phyloP scores from a whole-genome alignment of 192 early-diverging fungal species.

The Podila verticillata region DNA sequence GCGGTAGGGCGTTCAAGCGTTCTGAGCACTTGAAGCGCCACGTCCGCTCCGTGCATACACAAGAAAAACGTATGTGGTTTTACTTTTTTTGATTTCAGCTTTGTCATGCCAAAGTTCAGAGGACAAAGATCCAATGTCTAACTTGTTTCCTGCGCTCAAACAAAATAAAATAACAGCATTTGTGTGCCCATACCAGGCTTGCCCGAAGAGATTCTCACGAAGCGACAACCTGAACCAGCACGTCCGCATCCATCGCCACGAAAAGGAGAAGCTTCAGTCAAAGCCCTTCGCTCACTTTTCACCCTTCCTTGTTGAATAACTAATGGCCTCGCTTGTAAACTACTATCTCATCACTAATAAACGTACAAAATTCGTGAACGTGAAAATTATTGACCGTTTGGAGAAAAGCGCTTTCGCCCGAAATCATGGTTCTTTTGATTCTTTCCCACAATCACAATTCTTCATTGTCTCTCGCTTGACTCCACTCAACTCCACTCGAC shows the following conservation, averaged over 20 bases:
- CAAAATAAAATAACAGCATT: constrained; percentile 59
- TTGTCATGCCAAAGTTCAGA: no score
- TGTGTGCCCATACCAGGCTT: constrained; percentile 55
- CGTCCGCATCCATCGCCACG: constrained; percentile 62
- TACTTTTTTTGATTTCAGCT: not conserved
- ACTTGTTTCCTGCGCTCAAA: not conserved
- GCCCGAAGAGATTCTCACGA: constrained; percentile 63
- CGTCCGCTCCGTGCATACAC: constrained; percentile 66
- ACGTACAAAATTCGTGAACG: no score
- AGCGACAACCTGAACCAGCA: constrained; percentile 68
- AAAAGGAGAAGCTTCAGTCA: constrained; percentile 46
- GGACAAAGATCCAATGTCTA: no score
- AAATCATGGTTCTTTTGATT: no score
- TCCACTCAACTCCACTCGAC: not conserved
- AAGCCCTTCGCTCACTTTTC: constrained; percentile 33
- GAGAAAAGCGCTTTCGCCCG: no score
- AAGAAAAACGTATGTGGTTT: constrained; percentile 65
- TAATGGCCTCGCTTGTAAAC: not conserved
- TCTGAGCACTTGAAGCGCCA: constrained; percentile 70
- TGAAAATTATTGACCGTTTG: no score
- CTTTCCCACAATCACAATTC: no score
- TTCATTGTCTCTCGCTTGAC: not conserved
- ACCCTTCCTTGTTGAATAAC: constrained; percentile 15
- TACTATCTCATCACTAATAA: no score
- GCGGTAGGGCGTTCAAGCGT: constrained; percentile 61